Percentiles rank a stretch among this genome's conserved stretches.
Evolutionary conservation across 805 yeast genomes (phyloP).

Genomic region (Myxozyma kluyveri): DNA sequence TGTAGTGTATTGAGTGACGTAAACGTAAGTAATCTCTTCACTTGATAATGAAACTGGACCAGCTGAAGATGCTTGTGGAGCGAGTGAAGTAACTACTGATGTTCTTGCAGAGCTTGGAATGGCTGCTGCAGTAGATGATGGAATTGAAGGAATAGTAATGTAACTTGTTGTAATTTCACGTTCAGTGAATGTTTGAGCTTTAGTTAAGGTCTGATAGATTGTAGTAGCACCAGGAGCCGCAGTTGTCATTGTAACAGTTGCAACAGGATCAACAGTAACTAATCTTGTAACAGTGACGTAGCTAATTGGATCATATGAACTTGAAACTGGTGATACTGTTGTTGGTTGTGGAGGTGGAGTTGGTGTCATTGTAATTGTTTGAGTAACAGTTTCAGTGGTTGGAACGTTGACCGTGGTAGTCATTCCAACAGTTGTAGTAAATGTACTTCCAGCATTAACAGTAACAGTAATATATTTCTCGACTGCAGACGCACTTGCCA

Average conservation of each 20-base stretch:
- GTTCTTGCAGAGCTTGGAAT: background rate
- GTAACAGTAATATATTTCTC: background rate
- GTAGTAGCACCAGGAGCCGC: background rate
- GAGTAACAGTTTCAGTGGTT: conserved; percentile 2
- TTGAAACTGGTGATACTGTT: background rate
- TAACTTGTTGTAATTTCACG: background rate
- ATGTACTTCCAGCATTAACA: background rate
- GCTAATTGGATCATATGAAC: conserved; percentile 5
- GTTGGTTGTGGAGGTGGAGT: background rate
- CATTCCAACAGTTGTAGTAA: conserved; percentile 7
- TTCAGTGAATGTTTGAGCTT: conserved; percentile 4
- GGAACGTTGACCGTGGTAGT: background rate
- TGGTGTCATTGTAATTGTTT: conserved; percentile 6
- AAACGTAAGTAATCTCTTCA: conserved; percentile 10
- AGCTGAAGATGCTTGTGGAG: background rate
- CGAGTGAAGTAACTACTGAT: too few species aligned
- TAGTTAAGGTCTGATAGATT: background rate
- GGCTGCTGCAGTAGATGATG: background rate
- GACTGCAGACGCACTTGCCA: background rate
- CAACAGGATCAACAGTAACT: conserved; percentile 9
- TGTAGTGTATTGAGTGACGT: conserved; percentile 9
- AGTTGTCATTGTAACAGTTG: conserved; percentile 3
- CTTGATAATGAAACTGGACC: background rate
- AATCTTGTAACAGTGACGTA: conserved; percentile 10
- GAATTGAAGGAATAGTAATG: conserved; percentile 4